Evolutionary conservation across 2,329 filamentous ascomycete species (phyloP), one percentile per base, ranked within the genome.

Genomic region (Chalaropsis ovoidea): DNA sequence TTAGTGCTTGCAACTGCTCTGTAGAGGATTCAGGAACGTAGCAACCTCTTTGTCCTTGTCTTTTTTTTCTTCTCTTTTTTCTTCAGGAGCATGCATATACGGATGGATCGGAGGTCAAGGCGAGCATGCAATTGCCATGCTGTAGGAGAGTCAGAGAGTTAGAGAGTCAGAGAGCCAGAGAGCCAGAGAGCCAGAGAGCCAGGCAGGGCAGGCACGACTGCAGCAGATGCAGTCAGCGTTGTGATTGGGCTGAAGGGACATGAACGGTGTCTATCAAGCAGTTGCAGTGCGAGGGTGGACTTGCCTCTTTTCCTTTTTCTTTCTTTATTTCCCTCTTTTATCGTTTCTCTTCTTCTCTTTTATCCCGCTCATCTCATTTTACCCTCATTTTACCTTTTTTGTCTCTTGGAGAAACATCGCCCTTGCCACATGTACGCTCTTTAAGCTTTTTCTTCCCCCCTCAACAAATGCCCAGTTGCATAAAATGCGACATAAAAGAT

Each of bases 11-110:
- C 54, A 58, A 58, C 15, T 39, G 27, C 27, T 39, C 15, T n/a
- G 27, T 19, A 27, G 15, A 58, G 54, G 54, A 58, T 58, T 39
- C 54, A 58, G 27, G 54, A 58, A 58, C 54, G 15, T 39, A 39
- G 54, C 54, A 58, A 58, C 13, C 13, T 52, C 24, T 24, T 27
- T 27, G 47, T 52, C 35, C 8, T 39, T 39, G 35, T 19, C 3
- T 8, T 47, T 47, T 31, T 6, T 6, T 31, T 31, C 6, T 31
- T 31, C 6, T 31, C 6, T 31, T 15, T 35, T 56, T 56, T 56
- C 52, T 56, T 56, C 22, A 56, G 52, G 52, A 56, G 52, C 52
- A 35, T 56, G 52, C 52, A 56, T 56, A 56, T 56, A 56, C 52
- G 52, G 52, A 56, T 31, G 27, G 52, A 35, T 27, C 52, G 15